Conservation (phyloP, 2,329 filamentous ascomycete species). For the Orbilia brochopaga region DNA sequence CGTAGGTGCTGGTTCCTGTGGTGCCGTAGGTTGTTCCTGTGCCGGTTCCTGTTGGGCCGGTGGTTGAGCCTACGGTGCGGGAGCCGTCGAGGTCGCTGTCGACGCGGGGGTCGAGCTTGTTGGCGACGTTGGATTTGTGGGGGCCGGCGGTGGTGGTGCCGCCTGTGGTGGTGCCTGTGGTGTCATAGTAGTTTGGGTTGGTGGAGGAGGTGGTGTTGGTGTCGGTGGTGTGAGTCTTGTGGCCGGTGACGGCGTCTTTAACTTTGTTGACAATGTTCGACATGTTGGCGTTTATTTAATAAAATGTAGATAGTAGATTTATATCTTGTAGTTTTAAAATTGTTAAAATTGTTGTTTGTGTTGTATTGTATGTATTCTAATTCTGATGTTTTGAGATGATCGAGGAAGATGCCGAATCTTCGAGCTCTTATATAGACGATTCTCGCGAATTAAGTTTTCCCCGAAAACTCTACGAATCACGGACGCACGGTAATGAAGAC, state of each 20-base stretch:
- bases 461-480: not conserved
- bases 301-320: not conserved
- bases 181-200: not conserved
- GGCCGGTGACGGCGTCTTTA: conserved; percentile 59
- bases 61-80: too few relatives aligned
- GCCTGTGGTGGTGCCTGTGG: too few relatives aligned
- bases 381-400: conserved; percentile 20
- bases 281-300: conserved; percentile 58
- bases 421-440: conserved; percentile 40
- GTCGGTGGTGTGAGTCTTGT: conserved; percentile 46
- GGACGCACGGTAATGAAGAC: conserved; percentile 19
- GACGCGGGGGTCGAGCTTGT: conserved; percentile 64
- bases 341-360: conserved; percentile 4
- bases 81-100: conserved; percentile 63
- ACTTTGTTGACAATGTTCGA: conserved; percentile 61
- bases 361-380: conserved; percentile 12
- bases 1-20: too few relatives aligned
- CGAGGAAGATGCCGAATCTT: not conserved
- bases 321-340: conserved; percentile 5
- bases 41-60: too few relatives aligned
- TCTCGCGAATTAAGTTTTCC: not conserved
- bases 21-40: too few relatives aligned
- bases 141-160: conserved; percentile 52
- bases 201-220: conserved; percentile 44
- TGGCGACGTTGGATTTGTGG: conserved; percentile 55